A percentile compares a stretch with the other conserved stretches of the same genome.
phyloP scores from a whole-genome alignment of 1,139 yeast genomes.

The Saccharomyces hybrid region DNA sequence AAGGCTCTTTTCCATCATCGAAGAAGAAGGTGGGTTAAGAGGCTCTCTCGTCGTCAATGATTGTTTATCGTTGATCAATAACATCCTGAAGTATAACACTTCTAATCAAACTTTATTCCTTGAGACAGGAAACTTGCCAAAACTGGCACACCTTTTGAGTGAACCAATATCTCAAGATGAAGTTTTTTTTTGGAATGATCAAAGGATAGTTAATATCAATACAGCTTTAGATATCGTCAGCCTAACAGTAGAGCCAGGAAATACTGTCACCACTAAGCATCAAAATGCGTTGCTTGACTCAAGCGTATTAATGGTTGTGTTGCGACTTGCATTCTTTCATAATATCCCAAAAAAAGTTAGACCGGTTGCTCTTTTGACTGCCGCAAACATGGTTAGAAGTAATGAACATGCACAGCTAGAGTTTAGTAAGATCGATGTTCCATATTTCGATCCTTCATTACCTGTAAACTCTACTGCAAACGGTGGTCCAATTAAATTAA shows the following conservation, averaged over 20 bases:
- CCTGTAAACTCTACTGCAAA: conserved; percentile 33
- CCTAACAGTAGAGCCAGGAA: conserved; percentile 67
- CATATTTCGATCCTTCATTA: conserved; percentile 77
- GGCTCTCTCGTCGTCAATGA: conserved; percentile 91
- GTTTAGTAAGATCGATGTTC: conserved; percentile 80
- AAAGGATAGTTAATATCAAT: conserved; percentile 56
- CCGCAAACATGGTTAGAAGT: conserved; percentile 66
- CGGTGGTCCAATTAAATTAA: conserved; percentile 10
- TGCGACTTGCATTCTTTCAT: conserved; percentile 63
- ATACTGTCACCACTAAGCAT: conserved; percentile 51
- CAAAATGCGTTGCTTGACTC: conserved; percentile 56
- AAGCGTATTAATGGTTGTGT: conserved; percentile 56
- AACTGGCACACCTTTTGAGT: conserved; percentile 51
- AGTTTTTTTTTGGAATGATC: conserved; percentile 62
- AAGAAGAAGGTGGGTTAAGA: conserved; percentile 81
- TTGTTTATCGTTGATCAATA: conserved; percentile 66
- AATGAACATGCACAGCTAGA: conserved; percentile 57
- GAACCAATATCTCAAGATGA: conserved; percentile 47
- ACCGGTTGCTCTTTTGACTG: conserved; percentile 58
- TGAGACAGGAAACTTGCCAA: conserved; percentile 72
- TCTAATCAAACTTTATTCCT: conserved; percentile 84
- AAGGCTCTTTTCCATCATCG: conserved; percentile 63
- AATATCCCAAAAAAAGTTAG: conserved; percentile 56
- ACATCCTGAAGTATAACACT: conserved; percentile 71
- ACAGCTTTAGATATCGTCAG: conserved; percentile 67